A percentile compares a stretch with the other conserved stretches of the same genome.
Evolutionary conservation across 257 asterid genomes (phyloP).

Genomic region (Anisodus acutangulus): DNA sequence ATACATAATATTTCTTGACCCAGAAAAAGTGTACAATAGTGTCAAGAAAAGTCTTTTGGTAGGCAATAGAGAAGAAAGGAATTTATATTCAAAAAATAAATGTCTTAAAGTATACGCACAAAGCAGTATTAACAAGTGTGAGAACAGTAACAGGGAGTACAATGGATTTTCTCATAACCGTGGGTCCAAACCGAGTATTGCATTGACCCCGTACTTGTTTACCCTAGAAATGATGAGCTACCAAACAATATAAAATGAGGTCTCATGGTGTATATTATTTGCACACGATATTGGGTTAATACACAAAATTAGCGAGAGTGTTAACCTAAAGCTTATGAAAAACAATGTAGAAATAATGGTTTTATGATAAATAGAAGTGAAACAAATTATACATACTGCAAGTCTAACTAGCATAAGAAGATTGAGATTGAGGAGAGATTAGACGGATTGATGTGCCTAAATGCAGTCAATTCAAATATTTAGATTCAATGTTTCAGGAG

Average conservation of each 20-base stretch:
- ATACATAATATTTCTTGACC: no score
- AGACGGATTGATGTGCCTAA: not conserved
- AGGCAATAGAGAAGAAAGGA: not conserved
- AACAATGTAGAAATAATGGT: not conserved
- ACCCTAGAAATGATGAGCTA: not conserved
- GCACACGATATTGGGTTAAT: not conserved
- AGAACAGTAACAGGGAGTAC: not conserved
- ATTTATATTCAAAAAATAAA: no score
- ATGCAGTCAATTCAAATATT: not conserved
- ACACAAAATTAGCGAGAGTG: not conserved
- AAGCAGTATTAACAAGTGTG: not conserved
- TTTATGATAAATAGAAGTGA: not conserved
- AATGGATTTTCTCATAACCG: not conserved
- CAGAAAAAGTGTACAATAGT: no score
- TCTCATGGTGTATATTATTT: no score
- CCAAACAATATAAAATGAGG: not conserved
- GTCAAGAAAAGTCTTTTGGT: not conserved
- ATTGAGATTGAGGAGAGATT: conserved; percentile 30
- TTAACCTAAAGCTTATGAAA: not conserved
- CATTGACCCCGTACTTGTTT: not conserved
- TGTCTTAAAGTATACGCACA: not conserved
- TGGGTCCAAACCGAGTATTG: not conserved
- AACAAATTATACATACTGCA: not conserved
- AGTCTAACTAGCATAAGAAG: not conserved
- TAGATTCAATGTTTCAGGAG: not conserved